Evolutionary conservation across 202 grass and related monocot species (phyloP).

Genomic region (Saccharum hybrid): DNA sequence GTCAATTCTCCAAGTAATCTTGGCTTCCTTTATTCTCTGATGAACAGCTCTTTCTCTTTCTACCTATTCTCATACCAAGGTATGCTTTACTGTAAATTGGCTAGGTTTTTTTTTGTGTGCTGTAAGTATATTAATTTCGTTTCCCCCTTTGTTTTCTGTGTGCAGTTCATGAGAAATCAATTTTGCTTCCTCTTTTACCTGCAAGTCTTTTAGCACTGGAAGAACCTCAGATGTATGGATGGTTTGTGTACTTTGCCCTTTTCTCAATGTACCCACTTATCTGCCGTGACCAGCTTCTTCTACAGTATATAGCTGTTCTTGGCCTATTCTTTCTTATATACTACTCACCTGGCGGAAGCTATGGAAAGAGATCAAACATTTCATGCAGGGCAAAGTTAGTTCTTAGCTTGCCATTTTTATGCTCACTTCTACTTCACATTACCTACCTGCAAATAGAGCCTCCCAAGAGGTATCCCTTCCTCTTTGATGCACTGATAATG

Average conservation of each 20-base stretch:
- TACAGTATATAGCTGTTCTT: constrained; percentile 78
- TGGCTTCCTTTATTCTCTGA: constrained; percentile 84
- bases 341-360: constrained; percentile 54
- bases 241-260: constrained; percentile 79
- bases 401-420: constrained; percentile 56
- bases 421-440: constrained; percentile 62
- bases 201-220: constrained; percentile 80
- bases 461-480: constrained; percentile 79
- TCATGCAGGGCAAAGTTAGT: constrained; percentile 53
- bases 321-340: constrained; percentile 82
- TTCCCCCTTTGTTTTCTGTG: constrained; percentile 24
- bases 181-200: constrained; percentile 92
- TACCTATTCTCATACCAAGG: constrained; percentile 95
- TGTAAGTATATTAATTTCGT: constrained; percentile 31
- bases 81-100: constrained; percentile 44
- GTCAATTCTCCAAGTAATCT: constrained; percentile 77
- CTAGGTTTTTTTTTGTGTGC: background rate
- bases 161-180: constrained; percentile 99
- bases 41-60: constrained; percentile 87
- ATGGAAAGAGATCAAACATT: constrained; percentile 23
- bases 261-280: constrained; percentile 89
- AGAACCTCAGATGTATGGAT: constrained; percentile 77
- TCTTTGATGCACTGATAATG: constrained; percentile 92
- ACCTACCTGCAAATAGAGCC: constrained; percentile 67
- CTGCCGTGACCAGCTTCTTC: constrained; percentile 71